These are phyloP conservation scores for Coemansia aciculifera DNA, from an alignment of 192 early-diverging fungal genomes.

Conservation along the genomic window DNA sequence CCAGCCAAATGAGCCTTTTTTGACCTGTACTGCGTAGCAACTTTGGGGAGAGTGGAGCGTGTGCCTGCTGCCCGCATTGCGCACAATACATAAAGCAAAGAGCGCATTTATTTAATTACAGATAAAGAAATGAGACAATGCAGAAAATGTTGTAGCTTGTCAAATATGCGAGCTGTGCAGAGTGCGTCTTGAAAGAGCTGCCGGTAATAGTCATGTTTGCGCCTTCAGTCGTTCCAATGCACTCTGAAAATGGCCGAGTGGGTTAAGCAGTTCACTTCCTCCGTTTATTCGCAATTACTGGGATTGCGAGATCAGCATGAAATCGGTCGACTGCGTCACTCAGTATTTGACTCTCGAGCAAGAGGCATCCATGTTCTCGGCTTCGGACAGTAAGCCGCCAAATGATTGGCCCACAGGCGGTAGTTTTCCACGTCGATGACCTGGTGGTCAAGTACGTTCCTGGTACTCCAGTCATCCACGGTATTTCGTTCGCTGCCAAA, in stretches of 20 bases:
- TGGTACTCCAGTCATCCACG: constrained; percentile 75
- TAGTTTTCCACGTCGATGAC: constrained; percentile 50
- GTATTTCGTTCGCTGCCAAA: constrained; percentile 68
- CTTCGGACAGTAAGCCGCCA: no score
- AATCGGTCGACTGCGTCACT: no score
- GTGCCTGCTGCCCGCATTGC: background rate
- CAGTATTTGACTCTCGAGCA: no score
- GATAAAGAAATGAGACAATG: background rate
- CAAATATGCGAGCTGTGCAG: background rate
- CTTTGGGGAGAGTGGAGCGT: no score
- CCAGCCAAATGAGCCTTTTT: background rate
- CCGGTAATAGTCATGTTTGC: background rate
- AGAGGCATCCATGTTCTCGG: no score
- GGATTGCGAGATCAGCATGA: no score
- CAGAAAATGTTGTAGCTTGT: background rate
- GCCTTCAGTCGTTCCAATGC: background rate
- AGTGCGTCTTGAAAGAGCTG: background rate
- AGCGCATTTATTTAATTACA: background rate
- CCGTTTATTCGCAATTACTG: no score
- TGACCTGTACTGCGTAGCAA: background rate
- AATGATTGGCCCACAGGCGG: no score
- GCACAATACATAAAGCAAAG: background rate
- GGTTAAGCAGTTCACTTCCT: background rate
- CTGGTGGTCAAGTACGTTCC: constrained; percentile 34
- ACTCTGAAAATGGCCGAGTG: background rate